Evolutionary conservation across 116 monocot genomes (phyloP).

Genomic region (Zostera marina): DNA sequence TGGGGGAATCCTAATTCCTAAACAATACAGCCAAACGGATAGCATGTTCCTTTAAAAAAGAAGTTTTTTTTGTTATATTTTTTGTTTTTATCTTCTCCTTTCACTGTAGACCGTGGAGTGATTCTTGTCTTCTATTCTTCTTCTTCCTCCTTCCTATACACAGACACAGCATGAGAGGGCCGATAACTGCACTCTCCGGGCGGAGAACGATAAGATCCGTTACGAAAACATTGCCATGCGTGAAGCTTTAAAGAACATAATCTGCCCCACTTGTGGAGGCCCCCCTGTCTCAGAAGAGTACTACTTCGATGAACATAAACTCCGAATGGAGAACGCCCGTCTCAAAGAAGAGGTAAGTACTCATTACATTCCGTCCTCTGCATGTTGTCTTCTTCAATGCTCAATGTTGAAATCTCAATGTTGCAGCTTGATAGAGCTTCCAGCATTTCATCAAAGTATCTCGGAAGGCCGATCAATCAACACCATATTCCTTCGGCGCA

Average conservation of each 20-base stretch:
- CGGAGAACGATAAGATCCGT: constrained; percentile 89
- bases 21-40: neutral
- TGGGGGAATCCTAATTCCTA: neutral
- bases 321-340: constrained; percentile 63
- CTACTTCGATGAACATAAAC: constrained; percentile 66
- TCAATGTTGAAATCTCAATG: neutral
- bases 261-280: constrained; percentile 70
- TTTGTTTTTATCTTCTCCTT: neutral
- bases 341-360: constrained; percentile 69
- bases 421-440: constrained; percentile 76
- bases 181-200: constrained; percentile 64
- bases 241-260: constrained; percentile 63
- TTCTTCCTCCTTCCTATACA: neutral
- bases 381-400: neutral
- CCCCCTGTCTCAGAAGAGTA: constrained; percentile 38
- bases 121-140: neutral
- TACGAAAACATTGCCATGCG: constrained; percentile 75
- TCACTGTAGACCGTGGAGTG: too few relatives aligned
- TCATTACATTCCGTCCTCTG: neutral
- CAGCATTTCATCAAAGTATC: constrained; percentile 62
- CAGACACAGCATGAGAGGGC: constrained; percentile 84
- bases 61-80: neutral
- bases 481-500: constrained; percentile 61
- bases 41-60: neutral
- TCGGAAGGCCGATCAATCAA: constrained; percentile 75